Percentiles rank a stretch among this genome's conserved stretches.
These are phyloP conservation scores for Microsporum ferrugineum DNA, from an alignment of 2,329 filamentous ascomycete species.

Conservation along the genomic window DNA sequence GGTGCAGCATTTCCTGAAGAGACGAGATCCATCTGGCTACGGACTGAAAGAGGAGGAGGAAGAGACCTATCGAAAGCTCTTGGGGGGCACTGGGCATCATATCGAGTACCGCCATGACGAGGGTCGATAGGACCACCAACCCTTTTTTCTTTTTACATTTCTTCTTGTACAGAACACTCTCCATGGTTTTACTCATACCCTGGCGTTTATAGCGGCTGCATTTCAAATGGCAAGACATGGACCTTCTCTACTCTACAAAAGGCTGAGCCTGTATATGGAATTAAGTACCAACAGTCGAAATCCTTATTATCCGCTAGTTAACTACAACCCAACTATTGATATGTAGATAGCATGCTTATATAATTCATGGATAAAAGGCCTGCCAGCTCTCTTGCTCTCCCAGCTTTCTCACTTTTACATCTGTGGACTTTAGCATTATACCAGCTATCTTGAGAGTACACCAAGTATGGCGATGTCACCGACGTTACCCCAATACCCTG, in stretches of 20 bases:
- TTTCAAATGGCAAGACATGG: not conserved
- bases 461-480: not conserved
- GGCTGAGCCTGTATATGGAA: too few species aligned
- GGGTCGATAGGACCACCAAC: not conserved
- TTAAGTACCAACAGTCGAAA: too few species aligned
- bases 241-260: not conserved
- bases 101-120: not conserved
- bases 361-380: too few species aligned
- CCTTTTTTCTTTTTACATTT: not conserved
- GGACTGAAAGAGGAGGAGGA: slow-evolving; percentile 36
- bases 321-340: too few species aligned
- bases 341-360: too few species aligned
- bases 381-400: too few species aligned
- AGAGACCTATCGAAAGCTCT: slow-evolving; percentile 28
- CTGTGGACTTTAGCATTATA: too few species aligned
- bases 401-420: too few species aligned
- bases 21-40: slow-evolving; percentile 50
- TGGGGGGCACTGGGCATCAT: slow-evolving; percentile 16
- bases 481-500: slow-evolving; percentile 1
- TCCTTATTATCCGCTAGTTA: too few species aligned
- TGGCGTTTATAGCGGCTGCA: not conserved
- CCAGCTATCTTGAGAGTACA: not conserved
- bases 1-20: slow-evolving; percentile 65
- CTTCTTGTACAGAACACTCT: not conserved
- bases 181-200: not conserved